These are phyloP conservation scores for Neostapfia colusana DNA, from an alignment of 176 grass and related monocot genomes.

Conservation along the genomic window DNA sequence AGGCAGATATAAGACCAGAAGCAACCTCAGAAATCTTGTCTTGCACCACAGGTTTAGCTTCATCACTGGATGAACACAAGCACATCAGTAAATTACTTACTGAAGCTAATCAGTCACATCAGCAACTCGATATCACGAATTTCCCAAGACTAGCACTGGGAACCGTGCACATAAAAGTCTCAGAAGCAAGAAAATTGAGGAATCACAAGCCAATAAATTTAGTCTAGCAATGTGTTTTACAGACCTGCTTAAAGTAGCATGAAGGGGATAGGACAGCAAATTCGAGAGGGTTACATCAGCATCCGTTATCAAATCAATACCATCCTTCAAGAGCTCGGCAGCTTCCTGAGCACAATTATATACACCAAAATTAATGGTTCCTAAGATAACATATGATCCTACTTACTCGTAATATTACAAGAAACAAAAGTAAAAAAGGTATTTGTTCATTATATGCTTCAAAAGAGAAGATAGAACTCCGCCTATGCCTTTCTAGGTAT, in stretches of 20 bases:
- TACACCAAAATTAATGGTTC: background rate
- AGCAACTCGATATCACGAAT: no score
- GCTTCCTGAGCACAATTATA: slow-evolving; percentile 60
- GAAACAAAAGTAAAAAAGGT: background rate
- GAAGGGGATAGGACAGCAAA: slow-evolving; percentile 88
- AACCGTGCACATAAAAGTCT: no score
- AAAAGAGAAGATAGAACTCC: background rate
- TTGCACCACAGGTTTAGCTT: slow-evolving; percentile 83
- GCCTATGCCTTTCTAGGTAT: no score
- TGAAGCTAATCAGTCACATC: background rate
- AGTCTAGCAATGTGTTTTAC: background rate
- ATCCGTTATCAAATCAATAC: slow-evolving; percentile 87
- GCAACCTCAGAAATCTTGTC: slow-evolving; percentile 90
- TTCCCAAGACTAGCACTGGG: no score
- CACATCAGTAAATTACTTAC: slow-evolving; percentile 1
- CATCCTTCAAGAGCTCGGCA: slow-evolving; percentile 82
- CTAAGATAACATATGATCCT: background rate
- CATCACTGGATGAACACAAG: slow-evolving; percentile 56
- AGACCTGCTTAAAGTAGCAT: slow-evolving; percentile 78
- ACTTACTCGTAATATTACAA: background rate
- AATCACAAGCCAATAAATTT: background rate
- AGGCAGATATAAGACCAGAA: slow-evolving; percentile 59
- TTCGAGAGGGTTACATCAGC: slow-evolving; percentile 66
- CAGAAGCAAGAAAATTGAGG: no score
- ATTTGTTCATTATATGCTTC: background rate